Evolutionary conservation across 1,284 basidiomycete genomes (phyloP).

Genomic region (Marasmius sp.): DNA sequence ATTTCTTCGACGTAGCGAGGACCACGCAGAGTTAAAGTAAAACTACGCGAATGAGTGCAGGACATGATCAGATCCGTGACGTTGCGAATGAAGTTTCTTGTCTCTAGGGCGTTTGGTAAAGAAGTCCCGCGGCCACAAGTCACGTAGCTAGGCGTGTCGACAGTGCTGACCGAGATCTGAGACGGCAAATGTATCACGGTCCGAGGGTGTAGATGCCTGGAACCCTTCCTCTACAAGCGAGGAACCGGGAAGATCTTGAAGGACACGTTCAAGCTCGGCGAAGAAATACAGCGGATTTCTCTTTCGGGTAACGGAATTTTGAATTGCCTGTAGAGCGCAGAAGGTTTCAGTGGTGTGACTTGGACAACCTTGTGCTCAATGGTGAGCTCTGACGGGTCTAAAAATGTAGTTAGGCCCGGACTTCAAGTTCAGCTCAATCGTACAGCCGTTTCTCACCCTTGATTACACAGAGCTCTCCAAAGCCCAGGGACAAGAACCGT

Average conservation of each 20-base stretch:
- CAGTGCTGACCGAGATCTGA: neutral
- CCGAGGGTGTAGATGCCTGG: neutral
- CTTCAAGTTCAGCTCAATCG: neutral
- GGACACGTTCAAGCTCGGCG: neutral
- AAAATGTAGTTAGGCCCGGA: neutral
- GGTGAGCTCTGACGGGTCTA: slow-evolving; percentile 53
- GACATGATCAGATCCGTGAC: neutral
- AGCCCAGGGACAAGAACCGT: slow-evolving; percentile 58
- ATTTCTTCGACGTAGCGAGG: no score
- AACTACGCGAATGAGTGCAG: neutral
- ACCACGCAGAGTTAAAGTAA: no score
- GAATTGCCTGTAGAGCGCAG: slow-evolving; percentile 48
- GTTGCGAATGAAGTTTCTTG: neutral
- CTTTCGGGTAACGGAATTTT: slow-evolving; percentile 45
- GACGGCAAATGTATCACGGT: neutral
- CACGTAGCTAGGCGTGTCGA: neutral
- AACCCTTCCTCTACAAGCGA: neutral
- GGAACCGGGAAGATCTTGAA: no score
- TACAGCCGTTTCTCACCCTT: slow-evolving; percentile 40
- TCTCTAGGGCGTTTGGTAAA: neutral
- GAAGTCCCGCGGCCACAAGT: neutral
- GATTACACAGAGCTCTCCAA: slow-evolving; percentile 55
- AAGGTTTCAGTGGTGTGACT: slow-evolving; percentile 19
- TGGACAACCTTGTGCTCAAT: slow-evolving; percentile 57
- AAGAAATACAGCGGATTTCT: neutral